A percentile compares a stretch with the other conserved stretches of the same genome.
Evolutionary conservation across 2,329 filamentous ascomycete species (phyloP).

Genomic region (Lasiodiplodia gonubiensis): DNA sequence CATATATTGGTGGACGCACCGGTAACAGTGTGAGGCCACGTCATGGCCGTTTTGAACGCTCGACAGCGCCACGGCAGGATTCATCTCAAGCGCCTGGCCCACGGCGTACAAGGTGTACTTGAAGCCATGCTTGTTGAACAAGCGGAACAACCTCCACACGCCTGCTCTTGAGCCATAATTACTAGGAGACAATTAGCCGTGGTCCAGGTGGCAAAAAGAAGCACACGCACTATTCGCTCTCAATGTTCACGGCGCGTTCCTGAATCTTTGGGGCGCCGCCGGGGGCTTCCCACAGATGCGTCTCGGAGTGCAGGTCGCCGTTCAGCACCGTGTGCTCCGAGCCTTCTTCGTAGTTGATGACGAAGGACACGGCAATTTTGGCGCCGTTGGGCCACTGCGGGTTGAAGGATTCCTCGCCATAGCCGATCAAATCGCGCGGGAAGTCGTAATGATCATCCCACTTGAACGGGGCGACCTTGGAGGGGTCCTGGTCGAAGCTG

Average conservation of each 20-base stretch:
- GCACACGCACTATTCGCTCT: conserved; percentile 51
- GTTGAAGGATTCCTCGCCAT: conserved; percentile 48
- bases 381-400: conserved; percentile 45
- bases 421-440: conserved; percentile 50
- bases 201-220: not conserved
- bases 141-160: conserved; percentile 57
- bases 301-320: conserved; percentile 43
- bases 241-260: conserved; percentile 54
- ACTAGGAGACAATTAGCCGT: conserved; percentile 4
- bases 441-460: conserved; percentile 39
- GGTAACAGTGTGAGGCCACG: conserved; percentile 50
- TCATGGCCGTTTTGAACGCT: conserved; percentile 59
- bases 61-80: conserved; percentile 54
- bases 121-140: conserved; percentile 57
- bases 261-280: conserved; percentile 43
- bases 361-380: conserved; percentile 47
- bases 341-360: conserved; percentile 48
- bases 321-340: conserved; percentile 42
- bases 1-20: not conserved
- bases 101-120: conserved; percentile 60
- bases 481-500: conserved; percentile 10
- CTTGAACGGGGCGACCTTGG: conserved; percentile 37
- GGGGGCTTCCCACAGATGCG: conserved; percentile 42
- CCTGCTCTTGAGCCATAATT: conserved; percentile 59
- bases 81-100: conserved; percentile 55